These are phyloP conservation scores for Phytophthora cajani DNA, from an alignment of 352 stramenopile species.

Conservation along the genomic window DNA sequence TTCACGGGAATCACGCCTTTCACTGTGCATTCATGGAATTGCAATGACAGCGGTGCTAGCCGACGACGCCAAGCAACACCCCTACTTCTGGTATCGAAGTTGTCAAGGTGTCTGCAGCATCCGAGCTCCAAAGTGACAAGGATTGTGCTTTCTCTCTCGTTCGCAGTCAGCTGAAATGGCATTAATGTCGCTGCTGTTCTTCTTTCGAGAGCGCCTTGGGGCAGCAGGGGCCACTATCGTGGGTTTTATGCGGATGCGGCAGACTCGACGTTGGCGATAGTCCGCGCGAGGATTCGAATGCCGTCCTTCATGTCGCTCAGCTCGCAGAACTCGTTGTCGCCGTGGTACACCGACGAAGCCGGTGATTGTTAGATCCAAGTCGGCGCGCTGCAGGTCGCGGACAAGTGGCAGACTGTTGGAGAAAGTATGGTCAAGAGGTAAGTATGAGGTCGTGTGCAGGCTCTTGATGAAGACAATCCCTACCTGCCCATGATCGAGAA, in stretches of 20 bases:
- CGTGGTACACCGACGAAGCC: slow-evolving; percentile 89
- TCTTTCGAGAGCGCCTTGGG: not conserved
- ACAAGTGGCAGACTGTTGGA: slow-evolving; percentile 59
- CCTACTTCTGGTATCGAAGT: too few relatives aligned
- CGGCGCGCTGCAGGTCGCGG: slow-evolving; percentile 70
- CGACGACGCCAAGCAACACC: too few relatives aligned
- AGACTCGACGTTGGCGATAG: slow-evolving; percentile 73
- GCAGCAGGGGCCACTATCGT: not conserved
- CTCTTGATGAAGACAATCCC: not conserved
- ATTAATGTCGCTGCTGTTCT: too few relatives aligned
- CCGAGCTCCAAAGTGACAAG: too few relatives aligned
- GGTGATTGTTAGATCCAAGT: slow-evolving; percentile 73
- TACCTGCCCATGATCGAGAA: slow-evolving; percentile 89
- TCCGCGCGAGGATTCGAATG: slow-evolving; percentile 88
- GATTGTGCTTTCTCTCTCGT: too few relatives aligned
- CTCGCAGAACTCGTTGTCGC: slow-evolving; percentile 91
- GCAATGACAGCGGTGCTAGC: too few relatives aligned
- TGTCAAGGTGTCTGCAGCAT: too few relatives aligned
- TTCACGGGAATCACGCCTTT: too few relatives aligned
- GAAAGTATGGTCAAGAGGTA: not conserved
- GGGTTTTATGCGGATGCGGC: slow-evolving; percentile 8
- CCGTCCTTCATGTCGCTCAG: slow-evolving; percentile 88
- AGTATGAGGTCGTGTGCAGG: too few relatives aligned
- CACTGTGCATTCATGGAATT: too few relatives aligned
- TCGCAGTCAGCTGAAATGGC: too few relatives aligned